phyloP scores from a whole-genome alignment of 2,329 filamentous ascomycete species.

The Ophiostoma sp. region DNA sequence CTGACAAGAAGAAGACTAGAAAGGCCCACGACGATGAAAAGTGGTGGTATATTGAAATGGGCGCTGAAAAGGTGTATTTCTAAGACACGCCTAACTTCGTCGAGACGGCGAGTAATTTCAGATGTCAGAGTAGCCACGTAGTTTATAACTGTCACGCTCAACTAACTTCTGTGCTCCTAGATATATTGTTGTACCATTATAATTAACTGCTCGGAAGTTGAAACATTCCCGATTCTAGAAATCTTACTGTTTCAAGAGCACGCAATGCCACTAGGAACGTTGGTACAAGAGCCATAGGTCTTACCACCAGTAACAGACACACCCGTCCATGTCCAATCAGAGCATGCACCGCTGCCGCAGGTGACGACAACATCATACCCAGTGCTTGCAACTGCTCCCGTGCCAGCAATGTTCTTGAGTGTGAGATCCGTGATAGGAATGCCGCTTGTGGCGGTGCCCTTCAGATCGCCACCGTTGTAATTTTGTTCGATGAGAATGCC shows the following conservation, averaged over 20 bases:
- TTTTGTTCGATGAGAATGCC: conserved; percentile 57
- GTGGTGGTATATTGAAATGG: no score
- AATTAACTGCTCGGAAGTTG: no score
- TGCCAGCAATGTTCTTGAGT: conserved; percentile 43
- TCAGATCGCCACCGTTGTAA: conserved; percentile 45
- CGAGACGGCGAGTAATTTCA: no score
- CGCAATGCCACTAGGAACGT: conserved; percentile 22
- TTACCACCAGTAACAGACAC: conserved; percentile 38
- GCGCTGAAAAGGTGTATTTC: no score
- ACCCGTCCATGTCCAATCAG: conserved; percentile 35
- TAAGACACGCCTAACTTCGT: no score
- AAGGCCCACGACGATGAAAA: no score
- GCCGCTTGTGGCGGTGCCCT: conserved; percentile 33
- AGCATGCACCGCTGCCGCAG: conserved; percentile 37
- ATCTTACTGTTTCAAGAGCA: conserved; percentile 21
- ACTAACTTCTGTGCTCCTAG: no score
- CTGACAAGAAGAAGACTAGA: no score
- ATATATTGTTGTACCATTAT: no score
- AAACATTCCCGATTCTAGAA: no score
- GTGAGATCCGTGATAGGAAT: conserved; percentile 43
- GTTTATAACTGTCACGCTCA: no score
- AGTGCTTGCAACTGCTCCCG: conserved; percentile 31
- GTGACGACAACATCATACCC: conserved; percentile 36
- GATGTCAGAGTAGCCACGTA: no score
- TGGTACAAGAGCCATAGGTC: conserved; percentile 23